phyloP scores from a whole-genome alignment of 352 stramenopile species.

The Pythium oligandrum region DNA sequence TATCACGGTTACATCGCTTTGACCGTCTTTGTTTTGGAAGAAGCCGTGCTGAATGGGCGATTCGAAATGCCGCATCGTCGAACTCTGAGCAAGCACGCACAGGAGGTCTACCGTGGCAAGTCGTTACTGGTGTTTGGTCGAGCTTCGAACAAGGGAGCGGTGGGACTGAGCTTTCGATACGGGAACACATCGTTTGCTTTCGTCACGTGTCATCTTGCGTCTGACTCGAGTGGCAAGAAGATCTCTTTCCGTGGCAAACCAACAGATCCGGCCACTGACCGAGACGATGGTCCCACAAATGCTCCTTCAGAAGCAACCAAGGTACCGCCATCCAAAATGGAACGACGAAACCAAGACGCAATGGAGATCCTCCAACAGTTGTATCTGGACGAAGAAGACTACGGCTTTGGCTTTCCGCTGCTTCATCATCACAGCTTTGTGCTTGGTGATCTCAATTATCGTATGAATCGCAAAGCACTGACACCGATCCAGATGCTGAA shows the following conservation, averaged over 20 bases:
- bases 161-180: slow-evolving; percentile 57
- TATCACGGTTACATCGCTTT: slow-evolving; percentile 88
- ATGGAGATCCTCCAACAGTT: slow-evolving; percentile 81
- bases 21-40: slow-evolving; percentile 73
- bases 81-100: slow-evolving; percentile 47
- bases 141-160: slow-evolving; percentile 66
- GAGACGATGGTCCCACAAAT: not conserved
- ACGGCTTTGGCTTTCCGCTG: slow-evolving; percentile 78
- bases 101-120: slow-evolving; percentile 76
- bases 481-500: slow-evolving; percentile 57
- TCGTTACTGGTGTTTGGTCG: slow-evolving; percentile 73
- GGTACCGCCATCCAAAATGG: slow-evolving; percentile 54
- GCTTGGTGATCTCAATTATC: slow-evolving; percentile 89
- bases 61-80: slow-evolving; percentile 65
- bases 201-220: slow-evolving; percentile 81
- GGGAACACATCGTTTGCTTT: slow-evolving; percentile 61
- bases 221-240: slow-evolving; percentile 64
- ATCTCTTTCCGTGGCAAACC: slow-evolving; percentile 17
- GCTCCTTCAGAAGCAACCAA: slow-evolving; percentile 3
- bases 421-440: slow-evolving; percentile 87
- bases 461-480: slow-evolving; percentile 44
- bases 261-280: not conserved
- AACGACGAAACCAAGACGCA: slow-evolving; percentile 76
- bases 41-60: slow-evolving; percentile 47
- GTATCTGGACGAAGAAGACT: slow-evolving; percentile 76